These are phyloP conservation scores for Cardamine occulta DNA, from an alignment of 345 rosid genomes.

Conservation along the genomic window DNA sequence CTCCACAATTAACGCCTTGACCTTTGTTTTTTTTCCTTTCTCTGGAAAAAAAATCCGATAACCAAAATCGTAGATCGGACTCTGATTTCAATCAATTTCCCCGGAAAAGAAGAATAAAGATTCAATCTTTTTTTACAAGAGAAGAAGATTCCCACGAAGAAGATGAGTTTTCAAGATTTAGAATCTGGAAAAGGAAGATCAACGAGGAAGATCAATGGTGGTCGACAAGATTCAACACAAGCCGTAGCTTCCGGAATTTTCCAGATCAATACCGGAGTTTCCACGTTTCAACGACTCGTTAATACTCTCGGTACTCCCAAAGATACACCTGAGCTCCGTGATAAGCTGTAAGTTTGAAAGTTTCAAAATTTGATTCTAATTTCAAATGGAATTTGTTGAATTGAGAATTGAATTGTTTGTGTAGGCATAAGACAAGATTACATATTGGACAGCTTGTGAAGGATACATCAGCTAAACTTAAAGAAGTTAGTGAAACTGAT, in stretches of 20 bases:
- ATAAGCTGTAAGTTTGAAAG: conserved; percentile 63
- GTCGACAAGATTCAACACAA: conserved; percentile 79
- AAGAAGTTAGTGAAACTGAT: conserved; percentile 90
- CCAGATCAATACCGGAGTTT: conserved; percentile 96
- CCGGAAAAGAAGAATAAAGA: not conserved
- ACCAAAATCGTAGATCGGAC: not conserved
- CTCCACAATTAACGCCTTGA: conserved; percentile 45
- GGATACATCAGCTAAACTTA: conserved; percentile 93
- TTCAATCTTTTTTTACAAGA: not conserved
- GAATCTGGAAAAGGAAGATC: conserved; percentile 71
- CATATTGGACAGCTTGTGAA: conserved; percentile 92
- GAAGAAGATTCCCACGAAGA: conserved; percentile 6
- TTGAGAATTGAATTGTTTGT: not conserved
- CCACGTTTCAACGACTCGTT: conserved; percentile 91
- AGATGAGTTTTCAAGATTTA: conserved; percentile 97
- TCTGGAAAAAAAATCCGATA: not conserved
- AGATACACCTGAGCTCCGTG: conserved; percentile 95
- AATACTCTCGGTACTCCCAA: conserved; percentile 97
- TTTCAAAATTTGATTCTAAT: not conserved
- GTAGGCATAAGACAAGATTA: conserved; percentile 84
- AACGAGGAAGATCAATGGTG: conserved; percentile 60
- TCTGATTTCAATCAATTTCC: conserved; percentile 14
- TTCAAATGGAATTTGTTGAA: not conserved
- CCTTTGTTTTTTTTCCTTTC: not conserved
- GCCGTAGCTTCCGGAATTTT: conserved; percentile 95